Percentiles rank a stretch among this genome's conserved stretches.
Evolutionary conservation across 139 green algal species (phyloP).

Genomic region (Tetraselmis striata): DNA sequence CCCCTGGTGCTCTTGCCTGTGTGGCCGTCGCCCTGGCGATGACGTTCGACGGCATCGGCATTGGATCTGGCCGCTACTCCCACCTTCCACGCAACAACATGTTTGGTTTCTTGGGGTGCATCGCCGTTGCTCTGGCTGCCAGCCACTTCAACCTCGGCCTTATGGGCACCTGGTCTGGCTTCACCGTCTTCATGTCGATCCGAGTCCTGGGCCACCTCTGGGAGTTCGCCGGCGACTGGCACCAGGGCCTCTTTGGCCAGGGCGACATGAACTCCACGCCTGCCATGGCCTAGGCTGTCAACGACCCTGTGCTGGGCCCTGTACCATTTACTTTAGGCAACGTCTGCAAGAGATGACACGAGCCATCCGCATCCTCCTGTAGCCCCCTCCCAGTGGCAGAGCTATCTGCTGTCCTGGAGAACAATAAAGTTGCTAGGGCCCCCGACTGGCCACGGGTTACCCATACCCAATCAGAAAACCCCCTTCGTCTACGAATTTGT

Average conservation of each 20-base stretch:
- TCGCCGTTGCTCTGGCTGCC: conserved; percentile 12
- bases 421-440: too few relatives aligned
- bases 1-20: conserved; percentile 21
- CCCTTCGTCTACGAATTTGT: too few relatives aligned
- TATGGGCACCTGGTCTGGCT: not conserved
- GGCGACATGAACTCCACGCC: not conserved
- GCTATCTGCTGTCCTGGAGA: too few relatives aligned
- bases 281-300: not conserved
- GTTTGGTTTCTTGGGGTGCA: conserved; percentile 14
- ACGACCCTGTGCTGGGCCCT: too few relatives aligned
- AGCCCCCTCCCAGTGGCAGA: too few relatives aligned
- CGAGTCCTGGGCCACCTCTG: not conserved
- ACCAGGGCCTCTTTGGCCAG: not conserved
- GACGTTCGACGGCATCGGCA: conserved; percentile 48
- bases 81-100: conserved; percentile 38
- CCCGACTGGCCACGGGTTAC: too few relatives aligned
- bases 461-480: too few relatives aligned
- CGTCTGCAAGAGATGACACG: too few relatives aligned
- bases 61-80: conserved; percentile 30
- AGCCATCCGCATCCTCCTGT: too few relatives aligned
- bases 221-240: not conserved
- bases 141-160: conserved; percentile 1
- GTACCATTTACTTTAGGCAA: too few relatives aligned
- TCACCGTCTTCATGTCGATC: not conserved
- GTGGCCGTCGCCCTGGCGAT: conserved; percentile 39